Conservation (phyloP, 2,329 filamentous ascomycete species). For the Colletotrichum sp. region DNA sequence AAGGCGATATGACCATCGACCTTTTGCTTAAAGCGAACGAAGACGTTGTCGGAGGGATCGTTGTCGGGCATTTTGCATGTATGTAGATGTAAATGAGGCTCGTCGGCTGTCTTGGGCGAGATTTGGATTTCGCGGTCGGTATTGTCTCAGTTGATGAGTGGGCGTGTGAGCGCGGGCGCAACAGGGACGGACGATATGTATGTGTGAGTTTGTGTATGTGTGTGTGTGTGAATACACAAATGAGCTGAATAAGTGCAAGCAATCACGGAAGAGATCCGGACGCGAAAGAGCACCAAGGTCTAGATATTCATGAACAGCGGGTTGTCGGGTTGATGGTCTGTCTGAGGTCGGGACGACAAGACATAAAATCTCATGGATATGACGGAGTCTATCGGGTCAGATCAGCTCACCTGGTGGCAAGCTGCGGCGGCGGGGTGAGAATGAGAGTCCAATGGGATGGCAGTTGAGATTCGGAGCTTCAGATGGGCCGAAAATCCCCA, state of each 20-base stretch:
- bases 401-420: slow-evolving; percentile 10
- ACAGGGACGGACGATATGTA: background rate
- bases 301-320: slow-evolving; percentile 4
- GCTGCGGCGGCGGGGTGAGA: background rate
- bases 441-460: background rate
- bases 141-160: slow-evolving; percentile 13
- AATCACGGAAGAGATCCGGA: slow-evolving; percentile 14
- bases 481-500: slow-evolving; percentile 2
- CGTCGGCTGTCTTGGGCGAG: background rate
- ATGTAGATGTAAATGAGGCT: background rate
- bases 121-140: background rate
- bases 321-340: background rate
- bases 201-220: background rate
- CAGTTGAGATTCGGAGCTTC: slow-evolving; percentile 6
- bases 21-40: slow-evolving; percentile 45
- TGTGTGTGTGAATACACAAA: background rate
- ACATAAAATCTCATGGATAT: background rate
- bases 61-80: slow-evolving; percentile 11
- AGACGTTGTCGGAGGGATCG: slow-evolving; percentile 33
- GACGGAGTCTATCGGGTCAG: background rate
- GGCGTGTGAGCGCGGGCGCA: background rate
- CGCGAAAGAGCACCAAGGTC: background rate
- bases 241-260: background rate
- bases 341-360: background rate
- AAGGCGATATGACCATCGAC: slow-evolving; percentile 42